phyloP scores from a whole-genome alignment of 495 filamentous ascomycete genomes.

The Trichoderma parareesei region DNA sequence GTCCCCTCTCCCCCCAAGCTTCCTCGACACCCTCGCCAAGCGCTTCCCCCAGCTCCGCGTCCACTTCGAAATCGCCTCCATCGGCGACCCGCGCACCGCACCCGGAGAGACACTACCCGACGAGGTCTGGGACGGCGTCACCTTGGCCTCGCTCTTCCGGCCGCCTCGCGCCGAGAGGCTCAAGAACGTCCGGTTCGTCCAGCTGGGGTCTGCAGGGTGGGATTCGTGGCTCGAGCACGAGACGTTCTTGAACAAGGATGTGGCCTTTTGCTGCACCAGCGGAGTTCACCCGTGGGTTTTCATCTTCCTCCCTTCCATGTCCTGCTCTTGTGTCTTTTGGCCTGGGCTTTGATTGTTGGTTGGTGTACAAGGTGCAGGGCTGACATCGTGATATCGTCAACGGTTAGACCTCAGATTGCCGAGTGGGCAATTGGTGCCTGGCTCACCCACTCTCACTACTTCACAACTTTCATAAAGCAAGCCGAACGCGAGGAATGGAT shows the following conservation, averaged over 20 bases:
- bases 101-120: constrained; percentile 15
- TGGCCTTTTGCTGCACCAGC: constrained; percentile 59
- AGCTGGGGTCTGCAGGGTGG: constrained; percentile 60
- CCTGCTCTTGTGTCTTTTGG: neutral
- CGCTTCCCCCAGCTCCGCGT: constrained; percentile 36
- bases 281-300: constrained; percentile 22
- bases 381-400: too few species aligned
- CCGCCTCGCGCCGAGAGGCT: constrained; percentile 32
- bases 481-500: constrained; percentile 12
- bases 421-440: constrained; percentile 37
- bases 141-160: constrained; percentile 47
- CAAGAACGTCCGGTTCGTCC: constrained; percentile 57
- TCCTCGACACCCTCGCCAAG: constrained; percentile 32
- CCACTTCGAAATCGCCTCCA: constrained; percentile 15
- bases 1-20: constrained; percentile 28
- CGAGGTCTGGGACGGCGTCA: constrained; percentile 34
- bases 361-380: too few species aligned
- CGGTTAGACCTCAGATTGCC: constrained; percentile 31
- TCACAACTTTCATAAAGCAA: neutral
- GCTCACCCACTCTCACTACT: constrained; percentile 25
- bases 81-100: constrained; percentile 22
- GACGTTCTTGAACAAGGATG: constrained; percentile 49
- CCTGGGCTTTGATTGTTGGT: too few species aligned
- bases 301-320: neutral
- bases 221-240: constrained; percentile 51